A percentile compares a stretch with the other conserved stretches of the same genome.
Evolutionary conservation across 257 asterid genomes (phyloP).

Genomic region (Jaltomata sinuosa): DNA sequence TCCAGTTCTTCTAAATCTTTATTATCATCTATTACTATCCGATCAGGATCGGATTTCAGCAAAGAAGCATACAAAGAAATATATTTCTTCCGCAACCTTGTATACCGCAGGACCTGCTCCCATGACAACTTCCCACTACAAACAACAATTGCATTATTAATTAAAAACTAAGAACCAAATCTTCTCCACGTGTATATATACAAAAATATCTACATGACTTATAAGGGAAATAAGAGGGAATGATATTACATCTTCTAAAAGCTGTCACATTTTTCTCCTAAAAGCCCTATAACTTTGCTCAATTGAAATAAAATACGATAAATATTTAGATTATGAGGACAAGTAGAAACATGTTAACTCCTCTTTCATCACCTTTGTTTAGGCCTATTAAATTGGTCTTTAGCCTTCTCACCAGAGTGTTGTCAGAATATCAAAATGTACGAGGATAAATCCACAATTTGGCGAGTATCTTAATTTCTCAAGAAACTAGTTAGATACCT

Average conservation of each 20-base stretch:
- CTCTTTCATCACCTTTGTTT: neutral
- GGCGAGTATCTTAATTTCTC: neutral
- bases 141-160: constrained; percentile 7
- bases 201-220: neutral
- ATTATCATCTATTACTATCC: constrained; percentile 58
- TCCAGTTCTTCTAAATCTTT: constrained; percentile 81
- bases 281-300: neutral
- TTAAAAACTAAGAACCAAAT: neutral
- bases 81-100: constrained; percentile 76
- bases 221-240: neutral
- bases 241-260: neutral
- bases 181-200: neutral
- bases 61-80: constrained; percentile 72
- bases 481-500: constrained; percentile 36
- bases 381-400: neutral
- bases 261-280: neutral
- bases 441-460: neutral
- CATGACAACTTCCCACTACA: constrained; percentile 82
- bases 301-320: neutral
- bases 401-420: neutral
- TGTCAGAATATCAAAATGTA: neutral
- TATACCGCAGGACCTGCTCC: constrained; percentile 83
- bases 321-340: neutral
- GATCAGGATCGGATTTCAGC: constrained; percentile 74
- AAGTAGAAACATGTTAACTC: neutral